Base-by-base conservation (phyloP, 2,329 filamentous ascomycete genomes). In the Mycocentrospora acerina region DNA sequence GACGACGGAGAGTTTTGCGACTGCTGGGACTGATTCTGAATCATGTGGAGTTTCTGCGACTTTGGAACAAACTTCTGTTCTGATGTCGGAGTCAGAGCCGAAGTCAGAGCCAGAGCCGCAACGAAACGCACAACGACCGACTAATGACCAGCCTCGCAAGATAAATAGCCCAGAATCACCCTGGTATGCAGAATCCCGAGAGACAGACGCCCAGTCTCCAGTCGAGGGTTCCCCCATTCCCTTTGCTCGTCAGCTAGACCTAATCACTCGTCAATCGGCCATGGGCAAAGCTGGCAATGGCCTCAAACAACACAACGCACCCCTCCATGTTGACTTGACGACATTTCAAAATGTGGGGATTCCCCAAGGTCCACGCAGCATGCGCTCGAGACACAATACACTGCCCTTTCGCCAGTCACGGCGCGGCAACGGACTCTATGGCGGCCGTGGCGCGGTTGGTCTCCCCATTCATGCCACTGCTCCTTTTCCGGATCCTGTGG, bases 401-500 rank as follows among this genome's bases (percentile, higher is more conserved):
- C 5, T 51, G 7, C 44, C 48, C 16, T 18, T 25, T 19, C 50
- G 48, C 26, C 29, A 27, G 19, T 24, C 19, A 10, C 24, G 29
- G 24, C 33, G 35, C 4, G 27, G 33, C 7, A 62, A 60, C 24
- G 60, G 59, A 9, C 42, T 61, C 3, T 60, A 60, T 24, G 37
- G 38, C 11, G 40, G 41, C 15, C 51, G 48, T 18, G 43, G 49
- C 17, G 33, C 19, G 15, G 46, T 36, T 7, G 62, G 60, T 11
- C 37, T 66, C 6, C 62, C 62, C 3, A 46, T 67, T 15, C 47
- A 59, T n/a, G 53, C 51, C 2, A 64, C 59, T 0, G 46, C 44
- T 4, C 62, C 62, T 3, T 67, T 67, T 24, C 64, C 64, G 1
- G 40, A 46, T 15, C 60, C 62, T 2, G 29, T 59, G 2, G 43